phyloP scores from a whole-genome alignment of 495 filamentous ascomycete genomes.

The Aspergillus haitiensis region DNA sequence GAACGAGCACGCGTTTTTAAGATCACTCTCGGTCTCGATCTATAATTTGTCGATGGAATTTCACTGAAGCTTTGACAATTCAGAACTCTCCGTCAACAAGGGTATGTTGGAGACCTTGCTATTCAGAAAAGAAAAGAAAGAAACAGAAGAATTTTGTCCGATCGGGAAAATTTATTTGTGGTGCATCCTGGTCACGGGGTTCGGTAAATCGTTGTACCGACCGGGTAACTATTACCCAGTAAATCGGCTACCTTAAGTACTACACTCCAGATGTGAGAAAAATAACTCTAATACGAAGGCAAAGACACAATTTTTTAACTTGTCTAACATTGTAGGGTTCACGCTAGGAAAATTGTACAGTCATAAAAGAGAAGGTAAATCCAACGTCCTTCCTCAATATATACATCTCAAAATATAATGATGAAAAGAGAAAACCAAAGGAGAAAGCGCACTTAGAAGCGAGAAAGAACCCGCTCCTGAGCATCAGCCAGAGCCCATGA shows the following conservation, averaged over 20 bases:
- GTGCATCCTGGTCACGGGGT: not conserved
- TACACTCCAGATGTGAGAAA: too few relatives aligned
- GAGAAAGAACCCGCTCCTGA: slow-evolving; percentile 65
- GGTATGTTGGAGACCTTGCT: slow-evolving; percentile 50
- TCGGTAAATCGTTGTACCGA: too few relatives aligned
- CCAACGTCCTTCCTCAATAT: slow-evolving; percentile 4
- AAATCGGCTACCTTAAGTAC: too few relatives aligned
- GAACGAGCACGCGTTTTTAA: slow-evolving; percentile 40
- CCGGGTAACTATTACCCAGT: too few relatives aligned
- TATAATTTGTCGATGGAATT: slow-evolving; percentile 45
- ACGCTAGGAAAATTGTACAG: slow-evolving; percentile 15
- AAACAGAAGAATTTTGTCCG: slow-evolving; percentile 7
- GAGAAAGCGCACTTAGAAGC: slow-evolving; percentile 43
- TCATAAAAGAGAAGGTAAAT: slow-evolving; percentile 7
- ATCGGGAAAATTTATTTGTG: slow-evolving; percentile 2
- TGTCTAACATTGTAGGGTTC: slow-evolving; percentile 8
- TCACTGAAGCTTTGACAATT: too few relatives aligned
- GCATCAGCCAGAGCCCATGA: slow-evolving; percentile 75
- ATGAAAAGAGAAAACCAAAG: slow-evolving; percentile 2
- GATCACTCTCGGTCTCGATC: slow-evolving; percentile 48
- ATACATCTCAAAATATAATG: not conserved
- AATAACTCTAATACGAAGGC: not conserved
- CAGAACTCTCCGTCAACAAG: slow-evolving; percentile 39
- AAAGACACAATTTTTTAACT: not conserved
- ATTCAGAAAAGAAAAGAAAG: slow-evolving; percentile 31